Evolutionary conservation across 2,329 filamentous ascomycete species (phyloP).

Genomic region (Colletotrichum costaricense): DNA sequence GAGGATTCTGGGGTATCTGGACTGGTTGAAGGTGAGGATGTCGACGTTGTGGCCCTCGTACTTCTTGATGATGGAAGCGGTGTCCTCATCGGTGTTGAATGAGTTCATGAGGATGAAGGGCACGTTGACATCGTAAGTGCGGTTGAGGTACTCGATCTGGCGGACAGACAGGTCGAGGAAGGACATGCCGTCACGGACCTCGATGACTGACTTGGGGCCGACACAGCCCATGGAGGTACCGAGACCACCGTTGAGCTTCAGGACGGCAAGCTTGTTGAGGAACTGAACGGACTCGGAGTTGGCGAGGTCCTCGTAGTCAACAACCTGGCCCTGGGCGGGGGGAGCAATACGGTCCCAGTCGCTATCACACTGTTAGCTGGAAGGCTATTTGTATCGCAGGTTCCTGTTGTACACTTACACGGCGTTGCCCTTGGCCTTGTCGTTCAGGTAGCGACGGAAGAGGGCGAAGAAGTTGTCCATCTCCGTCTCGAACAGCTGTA

Average conservation of each 20-base stretch:
- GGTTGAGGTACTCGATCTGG: conserved; percentile 99
- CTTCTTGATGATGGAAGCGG: conserved; percentile 99
- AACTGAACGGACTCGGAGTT: conserved; percentile 93
- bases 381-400: background rate
- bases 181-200: conserved; percentile 99
- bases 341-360: conserved; percentile 98
- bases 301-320: conserved; percentile 91
- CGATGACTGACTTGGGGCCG: conserved; percentile 98
- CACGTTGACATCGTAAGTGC: conserved; percentile 96
- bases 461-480: conserved; percentile 99
- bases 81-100: conserved; percentile 99
- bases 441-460: conserved; percentile 97
- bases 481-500: conserved; percentile 93
- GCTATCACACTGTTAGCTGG: conserved; percentile 56
- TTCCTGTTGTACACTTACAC: conserved; percentile 65
- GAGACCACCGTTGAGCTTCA: conserved; percentile 99
- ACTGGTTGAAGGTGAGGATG: conserved; percentile 99
- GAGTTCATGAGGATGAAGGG: conserved; percentile 99
- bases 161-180: conserved; percentile 98
- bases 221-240: conserved; percentile 99
- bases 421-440: conserved; percentile 97
- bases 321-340: conserved; percentile 91
- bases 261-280: conserved; percentile 95
- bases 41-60: conserved; percentile 99
- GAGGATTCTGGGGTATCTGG: conserved; percentile 95